These are phyloP conservation scores for Lotmaria passim DNA, from an alignment of 208 protist genomes.

Conservation along the genomic window DNA sequence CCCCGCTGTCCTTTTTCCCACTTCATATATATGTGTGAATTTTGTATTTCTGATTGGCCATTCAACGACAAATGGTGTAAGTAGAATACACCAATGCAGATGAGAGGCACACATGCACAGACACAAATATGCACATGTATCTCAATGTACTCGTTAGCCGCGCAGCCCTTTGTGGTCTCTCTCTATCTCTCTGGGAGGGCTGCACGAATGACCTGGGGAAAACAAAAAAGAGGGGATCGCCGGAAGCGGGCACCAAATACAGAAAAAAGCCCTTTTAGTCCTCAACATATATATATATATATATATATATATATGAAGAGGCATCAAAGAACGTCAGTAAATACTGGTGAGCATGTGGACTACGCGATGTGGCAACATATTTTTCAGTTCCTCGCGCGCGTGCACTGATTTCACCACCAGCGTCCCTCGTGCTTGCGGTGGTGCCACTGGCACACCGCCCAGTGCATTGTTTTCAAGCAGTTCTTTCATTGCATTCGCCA, in stretches of 20 bases:
- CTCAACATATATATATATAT: too few relatives aligned
- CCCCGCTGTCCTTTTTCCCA: too few relatives aligned
- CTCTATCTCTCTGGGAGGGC: too few relatives aligned
- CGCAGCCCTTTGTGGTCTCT: too few relatives aligned
- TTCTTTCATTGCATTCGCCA: slow-evolving; percentile 68
- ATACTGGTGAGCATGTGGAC: slow-evolving; percentile 68
- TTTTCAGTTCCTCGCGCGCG: slow-evolving; percentile 58
- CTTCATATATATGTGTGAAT: too few relatives aligned
- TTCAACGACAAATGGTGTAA: neutral
- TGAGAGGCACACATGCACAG: neutral
- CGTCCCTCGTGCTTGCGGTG: slow-evolving; percentile 41
- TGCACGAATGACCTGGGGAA: too few relatives aligned
- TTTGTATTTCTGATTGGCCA: neutral
- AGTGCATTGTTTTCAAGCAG: slow-evolving; percentile 72
- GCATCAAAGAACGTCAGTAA: neutral
- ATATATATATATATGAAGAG: too few relatives aligned
- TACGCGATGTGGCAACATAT: slow-evolving; percentile 68
- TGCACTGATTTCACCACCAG: slow-evolving; percentile 51
- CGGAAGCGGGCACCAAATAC: too few relatives aligned
- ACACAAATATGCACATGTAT: too few relatives aligned
- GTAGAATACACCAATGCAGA: neutral
- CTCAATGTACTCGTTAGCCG: neutral
- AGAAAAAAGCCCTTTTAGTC: too few relatives aligned
- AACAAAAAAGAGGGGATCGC: too few relatives aligned
- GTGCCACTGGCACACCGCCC: slow-evolving; percentile 50